These are phyloP conservation scores for Yamadazyma trypodendri DNA, from an alignment of 1,139 yeast genomes.

Conservation along the genomic window DNA sequence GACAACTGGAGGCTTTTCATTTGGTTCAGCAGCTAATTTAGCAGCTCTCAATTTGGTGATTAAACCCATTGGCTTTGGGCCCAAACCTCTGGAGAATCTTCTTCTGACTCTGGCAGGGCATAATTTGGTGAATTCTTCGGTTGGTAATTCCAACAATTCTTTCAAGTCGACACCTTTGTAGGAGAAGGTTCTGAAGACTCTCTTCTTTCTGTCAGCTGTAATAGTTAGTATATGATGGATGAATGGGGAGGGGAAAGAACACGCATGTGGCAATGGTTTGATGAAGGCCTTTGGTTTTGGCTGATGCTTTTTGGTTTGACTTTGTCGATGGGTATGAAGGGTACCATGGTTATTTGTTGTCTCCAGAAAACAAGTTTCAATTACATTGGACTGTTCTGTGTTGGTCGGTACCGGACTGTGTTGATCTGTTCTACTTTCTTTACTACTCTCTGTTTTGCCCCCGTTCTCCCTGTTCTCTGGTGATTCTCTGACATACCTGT, in stretches of 20 bases:
- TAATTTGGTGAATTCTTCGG: conserved; percentile 95
- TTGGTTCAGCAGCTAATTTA: conserved; percentile 86
- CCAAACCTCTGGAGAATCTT: conserved; percentile 98
- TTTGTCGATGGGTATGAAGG: too few relatives aligned
- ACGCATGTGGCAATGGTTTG: too few relatives aligned
- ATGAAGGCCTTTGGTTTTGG: too few relatives aligned
- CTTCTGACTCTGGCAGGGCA: conserved; percentile 99
- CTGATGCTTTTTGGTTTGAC: too few relatives aligned
- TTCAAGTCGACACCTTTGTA: conserved; percentile 98
- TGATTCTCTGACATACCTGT: conserved; percentile 36
- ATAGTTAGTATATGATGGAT: conserved; percentile 27
- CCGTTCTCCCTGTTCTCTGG: neutral
- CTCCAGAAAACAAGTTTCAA: too few relatives aligned
- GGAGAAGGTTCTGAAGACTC: conserved; percentile 94
- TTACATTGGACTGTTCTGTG: too few relatives aligned
- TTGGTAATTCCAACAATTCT: conserved; percentile 90
- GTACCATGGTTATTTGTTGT: too few relatives aligned
- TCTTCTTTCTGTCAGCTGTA: conserved; percentile 72
- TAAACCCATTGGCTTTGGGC: conserved; percentile 94
- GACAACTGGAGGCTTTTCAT: conserved; percentile 97
- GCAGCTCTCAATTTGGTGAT: conserved; percentile 98
- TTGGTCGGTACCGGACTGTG: too few relatives aligned
- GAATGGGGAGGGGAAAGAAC: neutral
- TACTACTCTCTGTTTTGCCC: too few relatives aligned
- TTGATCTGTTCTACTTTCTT: too few relatives aligned